Percentiles rank a stretch among this genome's conserved stretches.
Evolutionary conservation across 495 filamentous ascomycete genomes (phyloP).

Genomic region (Pyronema omphalodes): DNA sequence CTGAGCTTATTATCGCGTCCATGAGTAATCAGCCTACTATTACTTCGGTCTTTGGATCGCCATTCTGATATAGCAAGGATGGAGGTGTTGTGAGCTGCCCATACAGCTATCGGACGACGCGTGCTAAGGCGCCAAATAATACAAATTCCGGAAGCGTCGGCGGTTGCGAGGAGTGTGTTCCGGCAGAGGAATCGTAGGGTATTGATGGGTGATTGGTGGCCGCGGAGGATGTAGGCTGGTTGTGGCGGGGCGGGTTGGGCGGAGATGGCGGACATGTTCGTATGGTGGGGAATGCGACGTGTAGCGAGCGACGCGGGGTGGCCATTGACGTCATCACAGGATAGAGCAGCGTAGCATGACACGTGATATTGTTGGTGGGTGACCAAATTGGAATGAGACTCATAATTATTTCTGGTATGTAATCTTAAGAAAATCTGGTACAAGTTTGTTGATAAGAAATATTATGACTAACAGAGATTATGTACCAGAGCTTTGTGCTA

Average conservation of each 20-base stretch:
- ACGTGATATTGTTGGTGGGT: too few species aligned
- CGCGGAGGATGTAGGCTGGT: slow-evolving; percentile 71
- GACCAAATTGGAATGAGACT: too few species aligned
- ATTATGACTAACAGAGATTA: too few species aligned
- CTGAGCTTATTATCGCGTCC: slow-evolving; percentile 69
- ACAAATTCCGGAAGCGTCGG: slow-evolving; percentile 79
- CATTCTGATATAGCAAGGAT: slow-evolving; percentile 58
- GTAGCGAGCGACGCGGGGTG: background rate
- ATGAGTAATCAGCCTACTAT: slow-evolving; percentile 39
- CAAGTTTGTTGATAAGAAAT: too few species aligned
- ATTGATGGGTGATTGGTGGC: slow-evolving; percentile 70
- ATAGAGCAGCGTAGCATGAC: too few species aligned
- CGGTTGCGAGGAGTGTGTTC: slow-evolving; percentile 65
- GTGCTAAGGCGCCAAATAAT: slow-evolving; percentile 69
- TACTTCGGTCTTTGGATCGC: slow-evolving; percentile 19
- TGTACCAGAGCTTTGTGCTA: too few species aligned
- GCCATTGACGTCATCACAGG: background rate
- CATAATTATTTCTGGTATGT: too few species aligned
- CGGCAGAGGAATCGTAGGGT: slow-evolving; percentile 48
- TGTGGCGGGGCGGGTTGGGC: slow-evolving; percentile 33
- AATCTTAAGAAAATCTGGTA: too few species aligned
- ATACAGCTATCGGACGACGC: slow-evolving; percentile 67
- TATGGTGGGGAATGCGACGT: background rate
- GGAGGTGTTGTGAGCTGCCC: slow-evolving; percentile 66
- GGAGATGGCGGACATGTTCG: background rate